Evolutionary conservation across 2,329 filamentous ascomycete species (phyloP), one percentile per base, ranked within the genome.

Genomic region (Phaeosphaeriaceae sp.): DNA sequence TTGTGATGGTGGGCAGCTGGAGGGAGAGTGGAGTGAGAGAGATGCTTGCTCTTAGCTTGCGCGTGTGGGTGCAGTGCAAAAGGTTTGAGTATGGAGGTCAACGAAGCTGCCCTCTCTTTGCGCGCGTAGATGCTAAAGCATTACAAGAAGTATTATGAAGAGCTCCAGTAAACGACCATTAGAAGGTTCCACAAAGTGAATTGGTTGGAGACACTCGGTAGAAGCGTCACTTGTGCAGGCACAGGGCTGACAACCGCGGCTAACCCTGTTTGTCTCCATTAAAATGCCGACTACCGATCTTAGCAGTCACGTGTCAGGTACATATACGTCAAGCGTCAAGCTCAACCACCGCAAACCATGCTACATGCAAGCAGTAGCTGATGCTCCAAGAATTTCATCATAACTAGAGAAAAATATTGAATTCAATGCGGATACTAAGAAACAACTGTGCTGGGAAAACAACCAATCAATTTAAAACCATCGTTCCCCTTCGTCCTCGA

Each of bases 191-290:
- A 16, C 15, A 26, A n/a, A 30, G 42, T 20, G 23, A 28, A 44
- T 29, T 36, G 33, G 23, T 15, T 18, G 13, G 8, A 18, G 21
- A 29, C 41, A 26, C 26, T 43, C 41, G 41, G 15, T 20, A 13
- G 36, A 39, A 33, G 21, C 39, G 39, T 32, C 26, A 40, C 38
- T 40, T 40, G 39, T 28, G 55, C 48, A 48, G 52, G 52, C 36
- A 42, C 54, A 50, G n/a, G 45, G 18, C 11, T 9, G 30, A 34
- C 21, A 23, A 47, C 38, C 21, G 18, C 21, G 44, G 30, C 15
- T 47, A 41, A 38, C 33, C 40, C 34, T 26, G 38, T 37, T 37
- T 7, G 23, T 26, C 5, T 7, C 23, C 23, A 26, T 11, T n/a
- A 12, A 33, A 44, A 28, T 26, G 12, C 46, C 40, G 41, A 43